These are phyloP conservation scores for Acacia melanoxylon DNA, from an alignment of 306 rosid species.

Conservation along the genomic window DNA sequence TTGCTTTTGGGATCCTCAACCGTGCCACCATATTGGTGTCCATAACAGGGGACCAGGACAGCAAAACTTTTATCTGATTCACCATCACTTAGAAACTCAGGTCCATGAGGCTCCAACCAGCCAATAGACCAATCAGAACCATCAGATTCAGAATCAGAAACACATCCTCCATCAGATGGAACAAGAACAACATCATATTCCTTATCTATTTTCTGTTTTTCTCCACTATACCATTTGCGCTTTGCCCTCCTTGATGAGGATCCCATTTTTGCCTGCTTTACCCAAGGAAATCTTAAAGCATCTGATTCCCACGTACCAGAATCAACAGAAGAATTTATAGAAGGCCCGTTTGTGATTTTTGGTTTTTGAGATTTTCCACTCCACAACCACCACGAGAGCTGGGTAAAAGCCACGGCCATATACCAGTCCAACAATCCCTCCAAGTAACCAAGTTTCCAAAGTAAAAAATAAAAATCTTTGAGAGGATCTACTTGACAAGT, in stretches of 20 bases:
- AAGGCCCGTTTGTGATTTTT: slow-evolving; percentile 51
- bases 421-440: slow-evolving; percentile 6
- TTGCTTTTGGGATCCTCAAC: slow-evolving; percentile 46
- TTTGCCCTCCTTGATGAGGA: slow-evolving; percentile 78
- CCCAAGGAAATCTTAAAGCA: slow-evolving; percentile 67
- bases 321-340: slow-evolving; percentile 57
- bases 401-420: slow-evolving; percentile 86
- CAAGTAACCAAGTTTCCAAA: slow-evolving; percentile 12
- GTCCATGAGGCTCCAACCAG: slow-evolving; percentile 96
- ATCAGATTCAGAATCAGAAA: slow-evolving; percentile 86
- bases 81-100: slow-evolving; percentile 82
- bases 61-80: slow-evolving; percentile 87
- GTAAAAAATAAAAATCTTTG: not conserved
- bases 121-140: slow-evolving; percentile 97
- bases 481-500: not conserved
- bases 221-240: slow-evolving; percentile 86
- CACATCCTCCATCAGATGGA: slow-evolving; percentile 89
- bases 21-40: slow-evolving; percentile 47
- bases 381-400: slow-evolving; percentile 92
- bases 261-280: slow-evolving; percentile 47
- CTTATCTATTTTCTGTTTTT: slow-evolving; percentile 78
- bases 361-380: slow-evolving; percentile 83
- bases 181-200: slow-evolving; percentile 89
- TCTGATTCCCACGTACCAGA: slow-evolving; percentile 68
- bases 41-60: slow-evolving; percentile 92